These are phyloP conservation scores for Peterozyma toletana DNA, from an alignment of 805 yeast genomes.

Conservation along the genomic window DNA sequence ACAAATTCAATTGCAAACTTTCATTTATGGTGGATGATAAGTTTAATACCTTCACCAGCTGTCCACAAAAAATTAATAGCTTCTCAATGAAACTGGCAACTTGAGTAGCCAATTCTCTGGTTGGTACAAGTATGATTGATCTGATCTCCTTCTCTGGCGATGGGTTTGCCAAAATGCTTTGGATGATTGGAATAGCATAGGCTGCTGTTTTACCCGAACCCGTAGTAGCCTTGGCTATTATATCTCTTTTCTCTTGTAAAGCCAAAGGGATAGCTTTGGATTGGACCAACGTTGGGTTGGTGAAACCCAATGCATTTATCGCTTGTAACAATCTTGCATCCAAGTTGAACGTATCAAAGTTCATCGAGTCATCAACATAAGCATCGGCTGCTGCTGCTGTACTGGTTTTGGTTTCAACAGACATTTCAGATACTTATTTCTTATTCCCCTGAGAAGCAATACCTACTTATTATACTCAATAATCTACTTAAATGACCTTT, in stretches of 20 bases:
- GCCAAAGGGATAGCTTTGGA: slow-evolving; percentile 90
- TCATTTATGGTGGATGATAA: slow-evolving; percentile 52
- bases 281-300: slow-evolving; percentile 86
- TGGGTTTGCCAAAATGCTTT: slow-evolving; percentile 50
- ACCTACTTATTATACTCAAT: neutral
- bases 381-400: slow-evolving; percentile 53
- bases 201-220: slow-evolving; percentile 97
- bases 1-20: slow-evolving; percentile 61
- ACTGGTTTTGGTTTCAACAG: slow-evolving; percentile 5
- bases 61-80: slow-evolving; percentile 64
- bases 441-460: too few relatives aligned
- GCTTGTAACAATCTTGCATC: slow-evolving; percentile 86
- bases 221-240: slow-evolving; percentile 89
- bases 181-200: slow-evolving; percentile 79
- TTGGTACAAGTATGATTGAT: slow-evolving; percentile 82
- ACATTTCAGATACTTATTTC: too few relatives aligned
- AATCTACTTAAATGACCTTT: slow-evolving; percentile 1
- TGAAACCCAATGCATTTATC: slow-evolving; percentile 69
- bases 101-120: slow-evolving; percentile 86
- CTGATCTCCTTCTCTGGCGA: slow-evolving; percentile 25
- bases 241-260: slow-evolving; percentile 81
- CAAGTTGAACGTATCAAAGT: slow-evolving; percentile 70
- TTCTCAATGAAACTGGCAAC: slow-evolving; percentile 65
- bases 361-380: slow-evolving; percentile 60
- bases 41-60: slow-evolving; percentile 57